Conservation (phyloP, 1,284 basidiomycete genomes). For the Ganoderma meredithae region DNA sequence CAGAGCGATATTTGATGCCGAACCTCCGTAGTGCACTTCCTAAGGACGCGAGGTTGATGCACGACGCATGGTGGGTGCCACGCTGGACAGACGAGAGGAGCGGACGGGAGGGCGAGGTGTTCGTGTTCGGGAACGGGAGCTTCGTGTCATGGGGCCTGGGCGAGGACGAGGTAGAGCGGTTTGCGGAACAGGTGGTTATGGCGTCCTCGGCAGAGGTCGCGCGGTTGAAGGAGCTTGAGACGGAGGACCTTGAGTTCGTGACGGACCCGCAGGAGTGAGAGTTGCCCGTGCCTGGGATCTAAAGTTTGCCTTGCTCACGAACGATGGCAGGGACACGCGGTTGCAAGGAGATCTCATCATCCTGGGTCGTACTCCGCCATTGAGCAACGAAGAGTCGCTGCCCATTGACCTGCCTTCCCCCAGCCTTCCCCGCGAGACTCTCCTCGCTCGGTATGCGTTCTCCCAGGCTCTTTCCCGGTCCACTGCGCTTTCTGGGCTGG, state of each 20-base stretch:
- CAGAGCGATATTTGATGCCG: slow-evolving; percentile 74
- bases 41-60: slow-evolving; percentile 59
- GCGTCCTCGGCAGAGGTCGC: slow-evolving; percentile 66
- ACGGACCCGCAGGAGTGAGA: slow-evolving; percentile 86
- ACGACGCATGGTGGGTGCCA: slow-evolving; percentile 84
- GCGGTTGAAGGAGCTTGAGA: slow-evolving; percentile 75
- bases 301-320: neutral
- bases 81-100: slow-evolving; percentile 58
- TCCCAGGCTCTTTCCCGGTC: slow-evolving; percentile 90
- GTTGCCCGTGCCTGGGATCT: slow-evolving; percentile 24
- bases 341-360: slow-evolving; percentile 91
- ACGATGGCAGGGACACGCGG: slow-evolving; percentile 69
- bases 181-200: slow-evolving; percentile 70
- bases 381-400: slow-evolving; percentile 51
- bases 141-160: slow-evolving; percentile 89
- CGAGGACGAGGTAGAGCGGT: slow-evolving; percentile 79
- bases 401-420: slow-evolving; percentile 56
- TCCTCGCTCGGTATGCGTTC: slow-evolving; percentile 87
- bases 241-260: slow-evolving; percentile 91
- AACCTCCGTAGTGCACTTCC: slow-evolving; percentile 64
- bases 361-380: slow-evolving; percentile 72
- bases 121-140: slow-evolving; percentile 86
- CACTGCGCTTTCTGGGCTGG: slow-evolving; percentile 84
- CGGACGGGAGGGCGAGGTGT: slow-evolving; percentile 83
- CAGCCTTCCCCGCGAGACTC: slow-evolving; percentile 64